phyloP scores from a whole-genome alignment of 192 early-diverging fungal genomes.

The Jimgerdemannia flammicorona region DNA sequence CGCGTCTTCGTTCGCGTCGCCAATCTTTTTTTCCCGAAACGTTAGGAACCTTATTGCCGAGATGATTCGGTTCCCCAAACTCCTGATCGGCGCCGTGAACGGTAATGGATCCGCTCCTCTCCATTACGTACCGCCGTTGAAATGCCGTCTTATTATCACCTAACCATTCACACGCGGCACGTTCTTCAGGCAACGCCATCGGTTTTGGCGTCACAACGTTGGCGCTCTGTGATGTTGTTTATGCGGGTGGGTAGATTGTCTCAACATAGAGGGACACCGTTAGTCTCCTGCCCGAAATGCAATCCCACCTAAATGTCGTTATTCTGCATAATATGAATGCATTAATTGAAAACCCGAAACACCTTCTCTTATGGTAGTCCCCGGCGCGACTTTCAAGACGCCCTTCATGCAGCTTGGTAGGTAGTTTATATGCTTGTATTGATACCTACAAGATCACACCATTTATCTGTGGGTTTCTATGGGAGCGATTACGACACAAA shows the following conservation, averaged over 20 bases:
- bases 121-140: too few species aligned
- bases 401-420: constrained; percentile 72
- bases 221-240: constrained; percentile 67
- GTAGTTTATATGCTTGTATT: neutral
- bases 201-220: constrained; percentile 67
- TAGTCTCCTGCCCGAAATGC: too few species aligned
- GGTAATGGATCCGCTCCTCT: constrained; percentile 31
- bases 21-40: neutral
- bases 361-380: constrained; percentile 11
- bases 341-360: too few species aligned
- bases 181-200: constrained; percentile 44
- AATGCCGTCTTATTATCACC: neutral
- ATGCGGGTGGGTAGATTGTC: constrained; percentile 22
- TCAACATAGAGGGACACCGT: neutral
- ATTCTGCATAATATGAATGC: too few species aligned
- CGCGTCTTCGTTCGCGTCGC: too few species aligned
- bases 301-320: too few species aligned
- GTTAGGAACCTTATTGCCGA: constrained; percentile 20
- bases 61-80: constrained; percentile 61
- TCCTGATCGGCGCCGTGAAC: constrained; percentile 68
- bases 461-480: neutral
- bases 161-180: constrained; percentile 13
- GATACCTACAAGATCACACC: neutral
- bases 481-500: neutral
- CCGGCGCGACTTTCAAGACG: constrained; percentile 62